Evolutionary conservation across 345 rosid species (phyloP).

Genomic region (Gossypioides kirkii): DNA sequence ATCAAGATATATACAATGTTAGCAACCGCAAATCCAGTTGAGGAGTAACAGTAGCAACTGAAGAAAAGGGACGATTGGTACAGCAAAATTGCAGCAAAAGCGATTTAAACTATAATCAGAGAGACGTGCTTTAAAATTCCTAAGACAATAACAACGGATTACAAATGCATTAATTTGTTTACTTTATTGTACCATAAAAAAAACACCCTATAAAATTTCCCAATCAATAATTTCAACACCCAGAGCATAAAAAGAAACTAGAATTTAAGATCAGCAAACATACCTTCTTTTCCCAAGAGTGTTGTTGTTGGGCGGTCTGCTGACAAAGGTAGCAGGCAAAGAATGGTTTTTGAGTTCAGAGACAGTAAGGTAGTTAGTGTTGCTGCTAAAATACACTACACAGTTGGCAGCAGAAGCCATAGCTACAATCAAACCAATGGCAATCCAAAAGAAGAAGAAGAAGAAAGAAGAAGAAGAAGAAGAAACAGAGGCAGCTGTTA

Average conservation of each 20-base stretch:
- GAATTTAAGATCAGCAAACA: not conserved
- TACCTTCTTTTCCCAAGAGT: constrained; percentile 31
- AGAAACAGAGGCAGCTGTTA: not conserved
- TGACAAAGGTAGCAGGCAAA: not conserved
- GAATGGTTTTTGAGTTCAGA: constrained; percentile 16
- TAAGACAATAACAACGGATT: not conserved
- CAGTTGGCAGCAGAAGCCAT: constrained; percentile 41
- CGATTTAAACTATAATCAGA: not conserved
- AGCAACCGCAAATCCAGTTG: not conserved
- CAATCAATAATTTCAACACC: not conserved
- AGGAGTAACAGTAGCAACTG: not conserved
- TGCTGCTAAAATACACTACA: constrained; percentile 7
- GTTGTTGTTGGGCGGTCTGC: constrained; percentile 23
- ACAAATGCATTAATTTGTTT: not conserved
- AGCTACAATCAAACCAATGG: constrained; percentile 21
- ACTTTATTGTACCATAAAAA: not conserved
- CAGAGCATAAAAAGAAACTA: not conserved
- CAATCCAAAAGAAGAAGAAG: constrained; percentile 18
- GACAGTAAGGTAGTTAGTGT: constrained; percentile 18
- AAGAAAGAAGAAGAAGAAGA: not conserved
- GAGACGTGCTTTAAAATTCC: not conserved
- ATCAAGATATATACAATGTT: not conserved
- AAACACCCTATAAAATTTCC: not conserved
- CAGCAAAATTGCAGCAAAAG: constrained; percentile 25
- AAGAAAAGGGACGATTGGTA: not conserved